phyloP scores from a whole-genome alignment of 352 stramenopile genomes.

The Globisporangium recalcitrans region DNA sequence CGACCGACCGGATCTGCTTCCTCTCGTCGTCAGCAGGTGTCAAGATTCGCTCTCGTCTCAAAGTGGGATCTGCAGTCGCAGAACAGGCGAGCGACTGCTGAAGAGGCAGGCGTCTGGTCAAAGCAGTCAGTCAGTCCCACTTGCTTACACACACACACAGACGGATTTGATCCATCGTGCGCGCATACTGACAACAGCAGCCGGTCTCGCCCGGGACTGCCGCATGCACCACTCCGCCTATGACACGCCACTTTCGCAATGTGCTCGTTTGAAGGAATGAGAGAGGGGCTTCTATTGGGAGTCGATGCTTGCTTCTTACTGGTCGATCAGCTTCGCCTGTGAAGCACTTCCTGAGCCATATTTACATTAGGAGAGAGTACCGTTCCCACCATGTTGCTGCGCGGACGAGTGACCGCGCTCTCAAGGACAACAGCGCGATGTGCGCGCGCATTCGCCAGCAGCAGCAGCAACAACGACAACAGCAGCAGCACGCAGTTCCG shows the following conservation, averaged over 20 bases:
- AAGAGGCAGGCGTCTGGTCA: not conserved
- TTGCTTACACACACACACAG: not conserved
- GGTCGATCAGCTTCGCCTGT: too few relatives aligned
- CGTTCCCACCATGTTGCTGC: not conserved
- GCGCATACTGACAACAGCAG: not conserved
- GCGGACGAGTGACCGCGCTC: not conserved
- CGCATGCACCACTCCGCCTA: not conserved
- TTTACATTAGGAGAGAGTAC: too few relatives aligned
- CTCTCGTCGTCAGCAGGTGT: conserved; percentile 10
- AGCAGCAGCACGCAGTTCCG: not conserved
- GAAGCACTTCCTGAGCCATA: too few relatives aligned
- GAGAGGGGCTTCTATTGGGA: not conserved
- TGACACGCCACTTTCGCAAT: too few relatives aligned
- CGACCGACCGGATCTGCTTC: conserved; percentile 17
- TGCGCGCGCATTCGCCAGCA: not conserved
- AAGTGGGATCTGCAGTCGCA: not conserved
- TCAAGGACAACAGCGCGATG: not conserved
- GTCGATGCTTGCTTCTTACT: too few relatives aligned
- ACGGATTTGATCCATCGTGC: not conserved
- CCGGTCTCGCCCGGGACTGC: not conserved
- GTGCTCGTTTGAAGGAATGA: too few relatives aligned
- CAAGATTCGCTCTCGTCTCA: not conserved
- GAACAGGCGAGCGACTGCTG: not conserved
- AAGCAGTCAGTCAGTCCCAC: not conserved
- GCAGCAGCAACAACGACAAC: not conserved